Percentiles rank a stretch among this genome's conserved stretches.
phyloP scores from a whole-genome alignment of 1,139 yeast species.

The Geotrichum carabidarum region DNA sequence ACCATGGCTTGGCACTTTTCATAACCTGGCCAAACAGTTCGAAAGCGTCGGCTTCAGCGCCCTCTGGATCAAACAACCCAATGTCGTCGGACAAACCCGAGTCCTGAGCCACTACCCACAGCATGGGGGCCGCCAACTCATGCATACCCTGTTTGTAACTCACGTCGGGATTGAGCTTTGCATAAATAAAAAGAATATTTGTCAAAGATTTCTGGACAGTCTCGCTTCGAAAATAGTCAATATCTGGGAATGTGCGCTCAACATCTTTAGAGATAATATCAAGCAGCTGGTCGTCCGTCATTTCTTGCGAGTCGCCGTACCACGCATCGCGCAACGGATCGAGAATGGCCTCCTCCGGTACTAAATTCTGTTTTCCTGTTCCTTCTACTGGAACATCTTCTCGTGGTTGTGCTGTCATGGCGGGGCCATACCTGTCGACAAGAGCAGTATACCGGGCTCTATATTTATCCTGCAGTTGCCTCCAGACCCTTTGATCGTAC shows the following conservation, averaged over 20 bases:
- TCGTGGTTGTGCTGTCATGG: neutral
- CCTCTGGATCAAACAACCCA: slow-evolving; percentile 9
- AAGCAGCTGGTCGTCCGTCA: slow-evolving; percentile 28
- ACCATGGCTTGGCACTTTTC: slow-evolving; percentile 34
- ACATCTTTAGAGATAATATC: slow-evolving; percentile 43
- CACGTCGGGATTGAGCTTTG: slow-evolving; percentile 45
- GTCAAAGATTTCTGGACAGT: slow-evolving; percentile 39
- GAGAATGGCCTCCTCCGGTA: slow-evolving; percentile 2
- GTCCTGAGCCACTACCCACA: slow-evolving; percentile 30
- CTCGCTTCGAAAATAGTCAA: slow-evolving; percentile 41
- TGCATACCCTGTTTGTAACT: slow-evolving; percentile 64
- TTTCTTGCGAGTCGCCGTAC: slow-evolving; percentile 20
- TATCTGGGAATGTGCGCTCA: slow-evolving; percentile 58
- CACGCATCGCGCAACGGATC: slow-evolving; percentile 11
- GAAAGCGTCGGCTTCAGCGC: slow-evolving; percentile 33
- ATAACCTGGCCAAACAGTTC: slow-evolving; percentile 34
- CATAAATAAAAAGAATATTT: slow-evolving; percentile 49
- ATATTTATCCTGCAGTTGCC: slow-evolving; percentile 2
- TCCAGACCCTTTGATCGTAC: slow-evolving; percentile 12
- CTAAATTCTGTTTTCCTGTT: neutral
- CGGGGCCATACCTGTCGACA: neutral
- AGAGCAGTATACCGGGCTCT: slow-evolving; percentile 11
- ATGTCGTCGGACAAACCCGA: neutral
- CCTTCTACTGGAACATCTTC: neutral
- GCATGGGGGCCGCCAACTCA: slow-evolving; percentile 51